These are phyloP conservation scores for Boletus reticulatus DNA, from an alignment of 768 basidiomycete genomes.

Conservation along the genomic window DNA sequence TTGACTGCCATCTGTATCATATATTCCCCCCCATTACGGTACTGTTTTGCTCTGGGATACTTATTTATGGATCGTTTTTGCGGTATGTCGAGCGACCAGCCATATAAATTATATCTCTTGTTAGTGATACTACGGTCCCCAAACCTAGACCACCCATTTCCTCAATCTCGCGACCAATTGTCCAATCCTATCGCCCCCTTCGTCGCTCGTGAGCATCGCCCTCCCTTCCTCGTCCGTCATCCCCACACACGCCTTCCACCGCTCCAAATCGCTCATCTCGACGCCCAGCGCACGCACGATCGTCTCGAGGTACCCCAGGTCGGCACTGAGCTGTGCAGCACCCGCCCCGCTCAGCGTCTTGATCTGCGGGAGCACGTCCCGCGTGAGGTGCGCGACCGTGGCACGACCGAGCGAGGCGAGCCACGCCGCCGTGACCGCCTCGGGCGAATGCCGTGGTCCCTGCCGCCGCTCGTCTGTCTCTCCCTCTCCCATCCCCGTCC, in stretches of 20 bases:
- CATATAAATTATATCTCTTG: background rate
- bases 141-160: slow-evolving; percentile 23
- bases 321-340: slow-evolving; percentile 79
- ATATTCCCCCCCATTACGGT: slow-evolving; percentile 22
- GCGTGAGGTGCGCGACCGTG: slow-evolving; percentile 71
- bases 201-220: slow-evolving; percentile 15
- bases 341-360: slow-evolving; percentile 59
- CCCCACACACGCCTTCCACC: slow-evolving; percentile 73
- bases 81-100: background rate
- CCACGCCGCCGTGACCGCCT: slow-evolving; percentile 88
- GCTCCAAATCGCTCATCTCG: slow-evolving; percentile 74
- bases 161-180: slow-evolving; percentile 32
- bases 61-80: slow-evolving; percentile 14
- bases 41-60: slow-evolving; percentile 7
- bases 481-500: slow-evolving; percentile 22
- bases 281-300: slow-evolving; percentile 90
- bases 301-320: slow-evolving; percentile 87
- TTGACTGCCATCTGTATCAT: slow-evolving; percentile 24
- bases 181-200: slow-evolving; percentile 17
- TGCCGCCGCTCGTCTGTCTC: background rate
- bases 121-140: too few species aligned
- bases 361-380: slow-evolving; percentile 69
- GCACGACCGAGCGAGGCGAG: slow-evolving; percentile 85
- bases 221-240: slow-evolving; percentile 50
- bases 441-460: slow-evolving; percentile 53